A percentile compares a stretch with the other conserved stretches of the same genome.
Evolutionary conservation across 805 yeast genomes (phyloP).

Genomic region (Saturnispora mendoncae): DNA sequence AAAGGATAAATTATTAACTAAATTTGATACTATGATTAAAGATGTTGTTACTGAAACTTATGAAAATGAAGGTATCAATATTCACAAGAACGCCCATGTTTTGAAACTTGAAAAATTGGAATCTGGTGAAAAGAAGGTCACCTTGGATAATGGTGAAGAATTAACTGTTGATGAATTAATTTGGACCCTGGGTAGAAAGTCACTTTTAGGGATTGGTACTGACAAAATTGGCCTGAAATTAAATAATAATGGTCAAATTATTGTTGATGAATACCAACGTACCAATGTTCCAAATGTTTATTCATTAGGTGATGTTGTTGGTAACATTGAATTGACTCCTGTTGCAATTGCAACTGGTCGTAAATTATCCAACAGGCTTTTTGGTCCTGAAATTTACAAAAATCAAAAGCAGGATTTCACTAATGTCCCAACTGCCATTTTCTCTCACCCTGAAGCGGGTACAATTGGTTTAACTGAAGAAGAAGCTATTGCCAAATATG

Average conservation of each 20-base stretch:
- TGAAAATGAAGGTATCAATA: slow-evolving; percentile 68
- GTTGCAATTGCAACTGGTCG: slow-evolving; percentile 99
- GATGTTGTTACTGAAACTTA: slow-evolving; percentile 73
- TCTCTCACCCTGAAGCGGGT: slow-evolving; percentile 97
- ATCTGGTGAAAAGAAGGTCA: slow-evolving; percentile 42
- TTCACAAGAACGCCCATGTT: slow-evolving; percentile 60
- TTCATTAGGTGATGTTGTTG: slow-evolving; percentile 92
- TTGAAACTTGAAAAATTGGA: slow-evolving; percentile 38
- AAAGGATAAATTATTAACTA: slow-evolving; percentile 83
- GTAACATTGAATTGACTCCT: slow-evolving; percentile 90
- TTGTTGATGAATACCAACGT: slow-evolving; percentile 83
- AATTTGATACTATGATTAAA: slow-evolving; percentile 77
- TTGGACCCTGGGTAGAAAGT: slow-evolving; percentile 92
- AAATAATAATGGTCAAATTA: slow-evolving; percentile 51
- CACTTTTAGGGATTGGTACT: slow-evolving; percentile 64
- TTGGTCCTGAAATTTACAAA: slow-evolving; percentile 66
- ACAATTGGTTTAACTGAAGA: slow-evolving; percentile 79
- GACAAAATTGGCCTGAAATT: slow-evolving; percentile 66
- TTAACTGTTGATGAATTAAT: slow-evolving; percentile 71
- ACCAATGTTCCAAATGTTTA: slow-evolving; percentile 63
- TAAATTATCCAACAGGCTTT: slow-evolving; percentile 81
- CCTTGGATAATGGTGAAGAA: slow-evolving; percentile 33
- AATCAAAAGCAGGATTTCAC: slow-evolving; percentile 74
- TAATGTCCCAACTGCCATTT: slow-evolving; percentile 92
- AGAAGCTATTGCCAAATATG: slow-evolving; percentile 71